phyloP scores from a whole-genome alignment of 2,329 filamentous ascomycete genomes.

The Cyphellophora attinorum region DNA sequence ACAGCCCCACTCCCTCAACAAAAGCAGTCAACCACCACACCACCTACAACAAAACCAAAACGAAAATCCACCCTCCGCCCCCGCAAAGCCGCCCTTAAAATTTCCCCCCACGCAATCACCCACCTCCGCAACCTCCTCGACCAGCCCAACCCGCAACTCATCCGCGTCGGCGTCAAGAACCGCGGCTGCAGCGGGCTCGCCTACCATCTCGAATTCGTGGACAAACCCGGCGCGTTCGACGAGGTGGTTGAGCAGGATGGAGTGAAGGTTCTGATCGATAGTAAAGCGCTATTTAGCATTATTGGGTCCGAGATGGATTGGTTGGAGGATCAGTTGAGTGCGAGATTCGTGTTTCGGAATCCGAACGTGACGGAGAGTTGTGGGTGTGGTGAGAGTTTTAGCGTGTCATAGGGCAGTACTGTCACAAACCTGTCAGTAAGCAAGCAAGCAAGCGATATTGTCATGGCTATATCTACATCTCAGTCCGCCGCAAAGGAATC shows the following conservation, averaged over 20 bases:
- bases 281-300: slow-evolving; percentile 94
- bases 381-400: slow-evolving; percentile 93
- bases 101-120: slow-evolving; percentile 69
- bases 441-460: too few relatives aligned
- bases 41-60: slow-evolving; percentile 36
- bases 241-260: slow-evolving; percentile 93
- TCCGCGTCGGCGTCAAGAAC: slow-evolving; percentile 89
- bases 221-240: slow-evolving; percentile 79
- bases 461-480: too few relatives aligned
- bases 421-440: too few relatives aligned
- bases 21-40: slow-evolving; percentile 21
- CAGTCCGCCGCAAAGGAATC: too few relatives aligned
- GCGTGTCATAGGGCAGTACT: slow-evolving; percentile 54
- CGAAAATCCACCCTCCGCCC: slow-evolving; percentile 58
- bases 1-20: slow-evolving; percentile 2
- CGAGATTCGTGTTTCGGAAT: slow-evolving; percentile 89
- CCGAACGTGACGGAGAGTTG: slow-evolving; percentile 98
- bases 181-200: slow-evolving; percentile 87
- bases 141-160: slow-evolving; percentile 81
- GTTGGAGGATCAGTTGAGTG: slow-evolving; percentile 88
- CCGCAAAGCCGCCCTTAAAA: slow-evolving; percentile 82
- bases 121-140: slow-evolving; percentile 70
- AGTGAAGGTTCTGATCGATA: slow-evolving; percentile 90
- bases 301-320: slow-evolving; percentile 99
- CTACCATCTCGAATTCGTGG: slow-evolving; percentile 91